A percentile compares a stretch with the other conserved stretches of the same genome.
phyloP scores from a whole-genome alignment of 129 eudicot genomes.

The Ambrosia artemisiifolia region DNA sequence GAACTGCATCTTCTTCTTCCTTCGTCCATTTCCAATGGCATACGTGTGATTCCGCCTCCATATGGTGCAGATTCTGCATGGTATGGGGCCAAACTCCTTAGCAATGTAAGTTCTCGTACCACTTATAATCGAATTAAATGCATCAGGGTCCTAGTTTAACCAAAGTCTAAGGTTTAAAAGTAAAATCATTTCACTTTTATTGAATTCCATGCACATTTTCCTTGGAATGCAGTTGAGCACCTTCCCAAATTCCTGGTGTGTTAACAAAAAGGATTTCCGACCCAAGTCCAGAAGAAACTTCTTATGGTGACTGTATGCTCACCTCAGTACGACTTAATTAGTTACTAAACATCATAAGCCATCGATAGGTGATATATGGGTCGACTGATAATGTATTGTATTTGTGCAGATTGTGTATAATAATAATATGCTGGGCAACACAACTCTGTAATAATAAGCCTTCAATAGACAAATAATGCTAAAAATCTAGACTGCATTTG shows the following conservation, averaged over 20 bases:
- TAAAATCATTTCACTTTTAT: not conserved
- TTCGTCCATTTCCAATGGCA: constrained; percentile 51
- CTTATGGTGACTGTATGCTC: constrained; percentile 42
- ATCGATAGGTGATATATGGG: constrained; percentile 4
- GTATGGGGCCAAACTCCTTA: constrained; percentile 91
- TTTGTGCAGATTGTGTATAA: constrained; percentile 2
- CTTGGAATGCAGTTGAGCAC: constrained; percentile 74
- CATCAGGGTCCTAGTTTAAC: no score
- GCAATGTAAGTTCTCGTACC: constrained; percentile 58
- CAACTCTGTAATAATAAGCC: no score
- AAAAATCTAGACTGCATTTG: no score
- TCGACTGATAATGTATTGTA: constrained; percentile 1
- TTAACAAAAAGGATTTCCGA: constrained; percentile 64
- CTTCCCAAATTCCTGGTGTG: constrained; percentile 81
- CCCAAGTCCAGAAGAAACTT: constrained; percentile 49
- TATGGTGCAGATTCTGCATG: constrained; percentile 90
- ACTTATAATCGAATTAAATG: no score
- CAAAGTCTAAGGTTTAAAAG: no score
- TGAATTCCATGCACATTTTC: not conserved
- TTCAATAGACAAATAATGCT: no score
- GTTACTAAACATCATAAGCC: constrained; percentile 9
- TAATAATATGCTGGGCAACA: no score
- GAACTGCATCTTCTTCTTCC: constrained; percentile 63
- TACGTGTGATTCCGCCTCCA: constrained; percentile 84
- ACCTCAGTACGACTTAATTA: not conserved